phyloP scores from a whole-genome alignment of 1,139 yeast species.

The Candida glucosophila region DNA sequence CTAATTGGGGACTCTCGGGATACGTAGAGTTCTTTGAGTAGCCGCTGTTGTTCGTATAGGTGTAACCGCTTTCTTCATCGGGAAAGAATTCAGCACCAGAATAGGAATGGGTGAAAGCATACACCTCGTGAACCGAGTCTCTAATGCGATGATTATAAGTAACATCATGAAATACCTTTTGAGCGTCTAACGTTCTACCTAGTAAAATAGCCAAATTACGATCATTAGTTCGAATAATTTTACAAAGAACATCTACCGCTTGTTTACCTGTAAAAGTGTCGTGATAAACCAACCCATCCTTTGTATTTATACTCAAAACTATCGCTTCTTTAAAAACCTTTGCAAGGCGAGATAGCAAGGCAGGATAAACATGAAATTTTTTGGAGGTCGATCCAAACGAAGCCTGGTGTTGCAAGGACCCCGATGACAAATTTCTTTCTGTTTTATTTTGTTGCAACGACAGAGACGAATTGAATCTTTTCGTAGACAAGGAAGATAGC shows the following conservation, averaged over 20 bases:
- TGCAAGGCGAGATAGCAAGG: slow-evolving; percentile 80
- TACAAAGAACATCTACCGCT: slow-evolving; percentile 83
- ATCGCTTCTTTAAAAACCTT: slow-evolving; percentile 65
- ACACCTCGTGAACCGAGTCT: slow-evolving; percentile 81
- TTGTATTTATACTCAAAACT: slow-evolving; percentile 68
- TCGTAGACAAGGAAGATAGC: slow-evolving; percentile 34
- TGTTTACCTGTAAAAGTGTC: slow-evolving; percentile 93
- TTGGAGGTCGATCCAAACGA: slow-evolving; percentile 36
- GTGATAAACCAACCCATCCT: slow-evolving; percentile 91
- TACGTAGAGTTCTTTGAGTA: slow-evolving; percentile 29
- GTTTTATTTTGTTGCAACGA: slow-evolving; percentile 18
- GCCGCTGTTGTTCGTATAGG: slow-evolving; percentile 9
- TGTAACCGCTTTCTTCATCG: slow-evolving; percentile 20
- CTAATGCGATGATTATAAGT: slow-evolving; percentile 89
- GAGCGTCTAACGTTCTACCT: slow-evolving; percentile 92
- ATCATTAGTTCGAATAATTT: slow-evolving; percentile 82
- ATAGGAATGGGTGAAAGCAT: slow-evolving; percentile 66
- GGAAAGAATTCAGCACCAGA: slow-evolving; percentile 31
- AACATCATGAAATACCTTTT: slow-evolving; percentile 89
- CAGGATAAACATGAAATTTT: slow-evolving; percentile 77
- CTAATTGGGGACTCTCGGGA: slow-evolving; percentile 5
- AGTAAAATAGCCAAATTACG: slow-evolving; percentile 79
- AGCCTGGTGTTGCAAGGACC: slow-evolving; percentile 23
- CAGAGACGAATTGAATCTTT: slow-evolving; percentile 30
- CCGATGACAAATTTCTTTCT: slow-evolving; percentile 24